Evolutionary conservation across 805 yeast species (phyloP), one percentile per base, ranked within the genome.

Genomic region (Ogataea haglerorum): DNA sequence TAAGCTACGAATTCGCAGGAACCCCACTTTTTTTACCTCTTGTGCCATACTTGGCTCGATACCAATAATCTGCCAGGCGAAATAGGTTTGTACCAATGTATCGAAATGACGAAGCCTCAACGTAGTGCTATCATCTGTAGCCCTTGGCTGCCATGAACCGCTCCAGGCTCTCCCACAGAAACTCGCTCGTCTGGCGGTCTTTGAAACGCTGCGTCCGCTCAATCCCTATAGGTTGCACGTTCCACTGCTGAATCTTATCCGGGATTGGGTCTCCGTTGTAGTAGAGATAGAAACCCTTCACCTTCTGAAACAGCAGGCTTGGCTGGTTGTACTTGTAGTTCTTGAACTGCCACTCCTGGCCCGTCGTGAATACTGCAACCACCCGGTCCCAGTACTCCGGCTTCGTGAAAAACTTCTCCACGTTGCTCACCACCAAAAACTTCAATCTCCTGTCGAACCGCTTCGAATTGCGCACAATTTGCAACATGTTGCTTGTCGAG

Each of bases 361-460:
- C 99, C 9, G 97, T 91, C 13, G 96, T 91, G 67, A 93, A 83
- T 27, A 93, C 85, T 0, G 95, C 97, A 35, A 91, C 86, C 1
- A 93, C 97, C 44, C 99, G 76, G 57, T 88, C 95, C 99, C 99
- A 93, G 65, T 93, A 88, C 61, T 93, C 98, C 3, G 96, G 95
- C 60, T 90, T 91, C 17, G 85, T 82, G 67, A 85, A 84, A 65
- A 85, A 85, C 64, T 81, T 76, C 39, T 89, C 95, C 5, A 89
- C 88, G 42, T 86, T 85, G 58, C 87, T 95, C 23, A 90, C 97
- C 40, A 93, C 84, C 52, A 89, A 71, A 54, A 86, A 83, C 32
- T 78, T 75, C 37, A 81, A 69, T 16, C 72, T 76, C 25, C 41
- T 53, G 12, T 85, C 78, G 25, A 87, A 67, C 36, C 67, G 65